Evolutionary conservation across 106 monocot species (phyloP), one percentile per base, ranked within the genome.

Genomic region (Dendrobium huoshanense): DNA sequence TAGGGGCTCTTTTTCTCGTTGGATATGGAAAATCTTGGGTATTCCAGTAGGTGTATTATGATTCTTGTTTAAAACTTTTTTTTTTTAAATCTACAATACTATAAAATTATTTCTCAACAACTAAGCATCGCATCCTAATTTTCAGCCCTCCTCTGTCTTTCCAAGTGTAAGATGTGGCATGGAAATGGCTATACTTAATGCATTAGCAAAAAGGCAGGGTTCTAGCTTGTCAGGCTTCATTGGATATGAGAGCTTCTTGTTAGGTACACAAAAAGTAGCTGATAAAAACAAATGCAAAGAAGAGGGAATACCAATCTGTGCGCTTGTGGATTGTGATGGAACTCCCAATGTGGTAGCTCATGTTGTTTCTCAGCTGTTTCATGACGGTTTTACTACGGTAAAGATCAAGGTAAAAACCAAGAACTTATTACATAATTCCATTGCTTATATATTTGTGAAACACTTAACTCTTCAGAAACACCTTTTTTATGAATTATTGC

Each of bases 131-230:
- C 9, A 59, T 82, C 48, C 82, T 81, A 75, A 8, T 77, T 64
- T 72, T 24, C 90, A 97, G 97, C 86, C 90, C 25, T 87, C 87
- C 65, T 91, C 97, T 18, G 72, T 97, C 61, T 94, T 92, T 81
- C 97, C 97, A 73, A 94, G 94, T 87, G 94, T 94, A 37, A 89
- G 92, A 27, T 94, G 92, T 91, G 94, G 94, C 29, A 56, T 97
- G 73, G 97, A 97, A 85, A 94, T 94, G 94, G 97, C 97, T 45
- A 49, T 97, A 83, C 89, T 97, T 78, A 86, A 89, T 89, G 88
- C 92, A 20, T 18, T 94, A 47, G 92, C 91, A 79, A 84, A 78
- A 84, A 84, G 77, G 78, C 61, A 45, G 16, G 87, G 67, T 77
- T 85, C 64, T 58, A 82, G 78, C 67, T 80, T 87, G 17, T 84